A percentile compares a stretch with the other conserved stretches of the same genome.
Conservation (phyloP, 2,329 filamentous ascomycete species). For the Xylaria sp. region DNA sequence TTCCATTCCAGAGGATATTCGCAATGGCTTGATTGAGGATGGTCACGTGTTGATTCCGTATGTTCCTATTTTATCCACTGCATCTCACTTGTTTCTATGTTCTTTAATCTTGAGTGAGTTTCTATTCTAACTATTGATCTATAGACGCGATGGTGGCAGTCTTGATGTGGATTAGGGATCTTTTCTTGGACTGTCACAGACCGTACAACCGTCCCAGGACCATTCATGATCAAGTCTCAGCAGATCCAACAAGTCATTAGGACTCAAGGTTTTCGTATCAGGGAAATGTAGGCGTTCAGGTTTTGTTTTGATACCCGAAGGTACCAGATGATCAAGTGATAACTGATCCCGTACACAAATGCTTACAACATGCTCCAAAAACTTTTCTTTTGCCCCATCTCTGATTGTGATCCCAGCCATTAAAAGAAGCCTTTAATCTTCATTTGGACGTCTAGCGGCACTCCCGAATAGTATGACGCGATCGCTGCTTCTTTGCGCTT, state of each 20-base stretch:
- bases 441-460: slow-evolving; percentile 40
- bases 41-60: slow-evolving; percentile 74
- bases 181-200: neutral
- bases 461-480: slow-evolving; percentile 34
- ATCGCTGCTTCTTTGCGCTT: slow-evolving; percentile 33
- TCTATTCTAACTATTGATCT: slow-evolving; percentile 12
- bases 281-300: too few relatives aligned
- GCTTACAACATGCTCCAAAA: too few relatives aligned
- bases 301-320: too few relatives aligned
- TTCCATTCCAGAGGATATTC: slow-evolving; percentile 74
- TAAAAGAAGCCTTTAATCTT: slow-evolving; percentile 41
- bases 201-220: neutral
- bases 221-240: neutral
- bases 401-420: neutral
- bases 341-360: too few relatives aligned
- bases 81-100: slow-evolving; percentile 53
- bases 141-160: slow-evolving; percentile 39
- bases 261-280: neutral
- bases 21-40: slow-evolving; percentile 70
- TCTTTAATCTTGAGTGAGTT: neutral
- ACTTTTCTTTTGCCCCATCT: too few relatives aligned
- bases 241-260: neutral
- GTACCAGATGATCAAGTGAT: too few relatives aligned
- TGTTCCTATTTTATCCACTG: slow-evolving; percentile 54
- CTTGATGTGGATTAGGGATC: slow-evolving; percentile 38